Evolutionary conservation across 2,329 filamentous ascomycete genomes (phyloP), one percentile per base, ranked within the genome.

Genomic region (Dactylella cylindrospora): DNA sequence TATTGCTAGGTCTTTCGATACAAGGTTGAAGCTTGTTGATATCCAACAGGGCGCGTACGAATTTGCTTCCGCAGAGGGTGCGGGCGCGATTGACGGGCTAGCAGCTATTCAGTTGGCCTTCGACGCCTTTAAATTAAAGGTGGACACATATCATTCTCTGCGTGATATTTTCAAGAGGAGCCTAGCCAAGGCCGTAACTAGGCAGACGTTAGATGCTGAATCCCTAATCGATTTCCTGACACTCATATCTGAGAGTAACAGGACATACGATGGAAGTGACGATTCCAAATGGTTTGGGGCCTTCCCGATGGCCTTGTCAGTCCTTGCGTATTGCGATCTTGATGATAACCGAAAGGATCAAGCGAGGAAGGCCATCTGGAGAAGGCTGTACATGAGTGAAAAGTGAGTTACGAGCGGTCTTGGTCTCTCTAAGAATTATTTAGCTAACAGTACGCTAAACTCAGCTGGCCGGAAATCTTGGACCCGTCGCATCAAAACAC

Each of bases 21-120:
- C 78, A 49, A 79, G 85, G 67, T 76, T 90, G 15, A 78, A 82
- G 32, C 76, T 91, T 23, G 83, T 90, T 66, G 80, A 79, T 51
- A 82, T 95, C n/a, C 91, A 97, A 72, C 84, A 94, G 57, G 76
- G 80, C 50, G 75, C 95, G 2, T 89, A 88, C 69, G 76, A 78
- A n/a, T 81, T 86, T 64, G 76, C 98, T 26, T 76, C 80, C 5
- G 81, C 84, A 0, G 80, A 82, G 36, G 81, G 90, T 15, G 77
- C 79, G 22, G 79, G 79, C 32, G 88, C 89, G 0, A 81, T 97
- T 32, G 93, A 97, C 70, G 82, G 85, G 41, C 81, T 85, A 15
- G 88, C 88, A 0, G 89, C 88, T 44, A 73, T 89, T 9, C 82
- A 93, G 65, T 76, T 95, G 17, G 85, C 86, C 3, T 80, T 90